A percentile compares a stretch with the other conserved stretches of the same genome.
Evolutionary conservation across 2,329 filamentous ascomycete species (phyloP).

Genomic region (Trichoderma sp.): DNA sequence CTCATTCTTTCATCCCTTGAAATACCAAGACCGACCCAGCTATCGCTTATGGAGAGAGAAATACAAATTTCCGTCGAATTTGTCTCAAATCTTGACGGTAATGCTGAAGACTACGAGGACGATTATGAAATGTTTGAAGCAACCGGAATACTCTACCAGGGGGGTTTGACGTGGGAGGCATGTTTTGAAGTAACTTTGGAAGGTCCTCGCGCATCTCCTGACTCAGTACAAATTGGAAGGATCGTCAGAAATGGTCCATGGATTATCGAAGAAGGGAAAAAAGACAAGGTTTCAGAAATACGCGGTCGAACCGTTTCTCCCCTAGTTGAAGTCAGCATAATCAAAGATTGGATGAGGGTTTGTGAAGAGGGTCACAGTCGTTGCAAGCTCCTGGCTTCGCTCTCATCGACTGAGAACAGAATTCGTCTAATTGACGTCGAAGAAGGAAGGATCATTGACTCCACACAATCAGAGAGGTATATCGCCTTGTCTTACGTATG

Average conservation of each 20-base stretch:
- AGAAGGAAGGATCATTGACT: neutral
- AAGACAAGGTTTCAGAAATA: neutral
- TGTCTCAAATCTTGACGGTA: neutral
- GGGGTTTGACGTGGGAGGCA: neutral
- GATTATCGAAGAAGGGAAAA: too few species aligned
- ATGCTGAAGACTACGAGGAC: neutral
- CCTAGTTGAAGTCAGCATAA: neutral
- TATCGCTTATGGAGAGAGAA: neutral
- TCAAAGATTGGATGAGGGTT: neutral
- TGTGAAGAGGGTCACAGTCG: neutral
- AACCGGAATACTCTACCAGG: neutral
- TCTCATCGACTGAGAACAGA: neutral
- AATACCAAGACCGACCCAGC: neutral
- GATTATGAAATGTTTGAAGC: neutral
- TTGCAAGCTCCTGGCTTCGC: neutral
- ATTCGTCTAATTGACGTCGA: neutral
- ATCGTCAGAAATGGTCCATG: neutral
- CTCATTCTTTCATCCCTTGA: neutral
- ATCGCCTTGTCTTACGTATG: neutral
- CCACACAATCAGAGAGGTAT: neutral
- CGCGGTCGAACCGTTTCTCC: neutral
- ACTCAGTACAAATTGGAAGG: neutral
- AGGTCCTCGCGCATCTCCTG: neutral
- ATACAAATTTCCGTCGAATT: neutral
- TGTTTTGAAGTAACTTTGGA: neutral